Evolutionary conservation across 2,329 filamentous ascomycete genomes (phyloP), one percentile per base, ranked within the genome.

Genomic region (Penicillium sp.): DNA sequence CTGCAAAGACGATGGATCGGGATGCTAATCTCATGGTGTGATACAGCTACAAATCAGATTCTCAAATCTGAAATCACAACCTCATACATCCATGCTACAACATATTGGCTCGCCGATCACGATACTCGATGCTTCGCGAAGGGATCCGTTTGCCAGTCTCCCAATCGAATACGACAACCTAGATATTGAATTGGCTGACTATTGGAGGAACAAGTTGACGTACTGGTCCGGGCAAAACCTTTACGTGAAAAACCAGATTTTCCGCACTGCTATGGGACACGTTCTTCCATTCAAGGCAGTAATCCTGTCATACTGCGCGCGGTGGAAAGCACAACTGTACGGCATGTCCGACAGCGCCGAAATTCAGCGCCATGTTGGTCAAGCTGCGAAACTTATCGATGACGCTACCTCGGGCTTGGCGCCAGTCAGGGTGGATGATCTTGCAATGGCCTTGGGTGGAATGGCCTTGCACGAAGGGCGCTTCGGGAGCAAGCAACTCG

Each of bases 181-280:
- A n/a, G 70, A 73, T 29, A 59, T 71, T 42, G 69, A 73, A 39
- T 62, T 77, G 42, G 64, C 66, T 4, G 71, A 76, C 44, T 70
- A 67, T 44, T 78, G 74, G 74, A 69, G 64, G 2, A 70, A 63
- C 48, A 73, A 70, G 44, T 63, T 77, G 48, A 67, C 68, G 0
- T 77, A 77, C 55, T 78, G 75, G 75, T 77, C 76, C 9, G 75
- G 76, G 1, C 72, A 75, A 54, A 77, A 77, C 53, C 53, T 61
- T 27, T 65, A 73, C 36, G 61, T 77, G 25, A 78, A 77, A 56
- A 66, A 71, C 12, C 64, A 66, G 10, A 68, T 74, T 8, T 77
- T 76, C 55, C 68, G 66, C 41, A 65, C 67, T 4, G 70, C 74
- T 27, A 72, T 73, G 65, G 60, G 58, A 23, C 66, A 75, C 58